Conservation (phyloP, 2,329 filamentous ascomycete species). For the Elsinoe arachidis region DNA sequence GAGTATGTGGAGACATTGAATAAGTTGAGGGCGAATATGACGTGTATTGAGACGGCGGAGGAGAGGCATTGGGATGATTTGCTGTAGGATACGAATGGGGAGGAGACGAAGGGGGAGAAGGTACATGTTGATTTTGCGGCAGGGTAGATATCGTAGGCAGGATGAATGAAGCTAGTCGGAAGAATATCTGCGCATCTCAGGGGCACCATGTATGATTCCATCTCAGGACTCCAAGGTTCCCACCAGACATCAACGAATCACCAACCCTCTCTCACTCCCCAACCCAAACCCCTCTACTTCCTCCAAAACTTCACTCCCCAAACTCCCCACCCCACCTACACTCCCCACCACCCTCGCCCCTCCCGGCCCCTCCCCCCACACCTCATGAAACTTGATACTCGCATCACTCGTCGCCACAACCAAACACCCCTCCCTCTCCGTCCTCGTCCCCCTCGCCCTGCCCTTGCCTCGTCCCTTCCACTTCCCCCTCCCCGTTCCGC, state of each 20-base stretch:
- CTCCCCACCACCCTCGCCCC: conserved; percentile 43
- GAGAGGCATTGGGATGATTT: conserved; percentile 50
- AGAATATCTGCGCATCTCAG: neutral
- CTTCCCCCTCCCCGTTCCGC: conserved; percentile 22
- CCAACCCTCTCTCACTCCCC: conserved; percentile 49
- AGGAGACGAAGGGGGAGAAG: conserved; percentile 13
- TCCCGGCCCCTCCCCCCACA: conserved; percentile 51
- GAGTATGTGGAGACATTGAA: conserved; percentile 97
- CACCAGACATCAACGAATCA: conserved; percentile 30
- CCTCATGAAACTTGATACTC: conserved; percentile 89
- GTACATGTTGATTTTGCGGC: conserved; percentile 16
- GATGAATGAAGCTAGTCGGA: neutral
- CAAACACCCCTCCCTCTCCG: conserved; percentile 67
- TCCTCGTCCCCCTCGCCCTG: conserved; percentile 46
- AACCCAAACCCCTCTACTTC: conserved; percentile 70
- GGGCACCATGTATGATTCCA: neutral
- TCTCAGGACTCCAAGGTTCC: neutral
- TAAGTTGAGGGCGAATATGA: conserved; percentile 84
- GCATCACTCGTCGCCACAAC: conserved; percentile 88
- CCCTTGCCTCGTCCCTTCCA: conserved; percentile 18
- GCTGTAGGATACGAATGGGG: conserved; percentile 18
- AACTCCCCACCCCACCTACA: conserved; percentile 44
- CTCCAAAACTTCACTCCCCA: conserved; percentile 81
- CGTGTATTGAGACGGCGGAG: conserved; percentile 79
- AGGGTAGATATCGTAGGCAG: conserved; percentile 3